Percentiles rank a stretch among this genome's conserved stretches.
Conservation (phyloP, 2,329 filamentous ascomycete species). For the Aureobasidium zeae region DNA sequence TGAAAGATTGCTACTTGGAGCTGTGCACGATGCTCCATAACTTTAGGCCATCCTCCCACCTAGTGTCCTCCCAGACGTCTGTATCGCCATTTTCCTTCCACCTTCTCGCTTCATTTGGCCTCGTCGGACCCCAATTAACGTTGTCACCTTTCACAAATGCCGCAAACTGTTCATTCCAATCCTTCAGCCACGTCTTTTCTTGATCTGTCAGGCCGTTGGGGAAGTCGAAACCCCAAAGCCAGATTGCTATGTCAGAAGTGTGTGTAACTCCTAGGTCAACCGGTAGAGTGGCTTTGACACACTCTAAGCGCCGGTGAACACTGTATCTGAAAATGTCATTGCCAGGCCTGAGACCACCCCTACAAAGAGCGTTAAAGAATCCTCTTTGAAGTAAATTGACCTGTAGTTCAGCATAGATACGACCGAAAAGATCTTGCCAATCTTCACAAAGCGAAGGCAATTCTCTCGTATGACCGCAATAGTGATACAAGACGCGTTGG, state of each 20-base stretch:
- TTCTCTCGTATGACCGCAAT: slow-evolving; percentile 11
- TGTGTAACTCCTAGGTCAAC: slow-evolving; percentile 46
- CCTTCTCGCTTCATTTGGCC: slow-evolving; percentile 34
- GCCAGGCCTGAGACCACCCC: slow-evolving; percentile 32
- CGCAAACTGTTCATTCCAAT: slow-evolving; percentile 33
- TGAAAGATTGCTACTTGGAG: no score
- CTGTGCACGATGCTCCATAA: slow-evolving; percentile 35
- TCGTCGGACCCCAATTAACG: slow-evolving; percentile 31
- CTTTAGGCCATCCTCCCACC: slow-evolving; percentile 38
- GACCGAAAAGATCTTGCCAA: slow-evolving; percentile 46
- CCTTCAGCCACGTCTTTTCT: slow-evolving; percentile 37
- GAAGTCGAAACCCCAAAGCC: slow-evolving; percentile 46
- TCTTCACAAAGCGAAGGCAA: slow-evolving; percentile 33
- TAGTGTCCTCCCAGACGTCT: slow-evolving; percentile 37
- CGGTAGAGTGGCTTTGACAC: slow-evolving; percentile 35
- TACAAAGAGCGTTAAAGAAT: slow-evolving; percentile 37
- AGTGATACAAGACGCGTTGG: slow-evolving; percentile 32
- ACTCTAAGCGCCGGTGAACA: slow-evolving; percentile 44
- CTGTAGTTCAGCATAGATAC: slow-evolving; percentile 48
- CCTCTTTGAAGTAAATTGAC: slow-evolving; percentile 47
- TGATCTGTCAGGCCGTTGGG: slow-evolving; percentile 29
- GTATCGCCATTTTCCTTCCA: slow-evolving; percentile 38
- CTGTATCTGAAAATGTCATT: slow-evolving; percentile 43
- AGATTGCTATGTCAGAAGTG: slow-evolving; percentile 44
- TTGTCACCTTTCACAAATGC: slow-evolving; percentile 34